phyloP scores from a whole-genome alignment of 805 yeast species.

The Saturnispora diversa region DNA sequence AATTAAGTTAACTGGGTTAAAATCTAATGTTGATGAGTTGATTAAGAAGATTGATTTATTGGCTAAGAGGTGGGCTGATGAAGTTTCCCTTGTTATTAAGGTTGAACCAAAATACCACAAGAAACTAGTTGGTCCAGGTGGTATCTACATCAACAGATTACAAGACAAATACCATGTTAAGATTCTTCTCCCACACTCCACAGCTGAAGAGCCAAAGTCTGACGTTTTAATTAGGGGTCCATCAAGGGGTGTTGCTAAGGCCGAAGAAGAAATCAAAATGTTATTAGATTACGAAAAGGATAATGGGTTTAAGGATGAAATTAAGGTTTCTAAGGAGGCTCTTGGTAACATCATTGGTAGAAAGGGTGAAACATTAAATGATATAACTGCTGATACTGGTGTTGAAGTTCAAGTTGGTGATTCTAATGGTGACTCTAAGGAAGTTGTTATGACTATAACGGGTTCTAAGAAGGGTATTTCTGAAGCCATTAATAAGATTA shows the following conservation, averaged over 20 bases:
- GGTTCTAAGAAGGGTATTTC: conserved; percentile 74
- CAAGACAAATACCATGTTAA: conserved; percentile 81
- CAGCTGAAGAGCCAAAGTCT: conserved; percentile 38
- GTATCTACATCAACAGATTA: conserved; percentile 72
- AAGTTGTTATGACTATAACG: conserved; percentile 57
- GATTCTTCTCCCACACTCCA: conserved; percentile 63
- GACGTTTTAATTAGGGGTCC: conserved; percentile 80
- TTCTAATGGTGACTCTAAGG: conserved; percentile 33
- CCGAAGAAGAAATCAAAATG: conserved; percentile 76
- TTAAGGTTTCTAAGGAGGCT: conserved; percentile 64
- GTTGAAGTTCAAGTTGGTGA: conserved; percentile 44
- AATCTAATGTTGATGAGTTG: conserved; percentile 70
- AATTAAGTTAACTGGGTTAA: conserved; percentile 66
- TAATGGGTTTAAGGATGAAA: conserved; percentile 60
- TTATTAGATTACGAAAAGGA: conserved; percentile 80
- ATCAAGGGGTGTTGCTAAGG: conserved; percentile 77
- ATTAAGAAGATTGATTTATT: conserved; percentile 47
- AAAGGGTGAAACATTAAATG: conserved; percentile 73
- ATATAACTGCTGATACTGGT: conserved; percentile 63
- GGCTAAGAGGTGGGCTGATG: conserved; percentile 78
- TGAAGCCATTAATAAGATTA: conserved; percentile 58
- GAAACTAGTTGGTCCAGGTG: conserved; percentile 74
- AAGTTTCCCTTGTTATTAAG: conserved; percentile 51
- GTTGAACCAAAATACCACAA: conserved; percentile 77
- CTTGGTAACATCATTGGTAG: conserved; percentile 86